Conservation (phyloP, 2,329 filamentous ascomycete species). For the Penicillium sp. region DNA sequence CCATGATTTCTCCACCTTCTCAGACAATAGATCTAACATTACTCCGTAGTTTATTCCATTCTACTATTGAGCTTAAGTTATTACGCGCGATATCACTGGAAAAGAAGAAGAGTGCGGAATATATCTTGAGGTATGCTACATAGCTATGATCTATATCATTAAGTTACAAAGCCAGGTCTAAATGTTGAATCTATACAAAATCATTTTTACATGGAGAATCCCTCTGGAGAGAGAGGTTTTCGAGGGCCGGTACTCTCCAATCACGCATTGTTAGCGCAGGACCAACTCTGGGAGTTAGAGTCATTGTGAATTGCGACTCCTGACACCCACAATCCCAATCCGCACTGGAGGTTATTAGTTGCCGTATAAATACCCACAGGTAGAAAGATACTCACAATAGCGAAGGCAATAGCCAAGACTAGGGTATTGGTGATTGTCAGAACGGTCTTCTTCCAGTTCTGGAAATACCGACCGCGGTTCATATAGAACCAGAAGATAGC, state of each 20-base stretch:
- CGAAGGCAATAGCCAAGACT: conserved; percentile 22
- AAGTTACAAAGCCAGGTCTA: neutral
- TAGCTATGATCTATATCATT: neutral
- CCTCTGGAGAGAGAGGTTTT: neutral
- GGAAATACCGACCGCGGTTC: conserved; percentile 34
- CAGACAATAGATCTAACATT: no score
- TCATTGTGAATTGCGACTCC: conserved; percentile 30
- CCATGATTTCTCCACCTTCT: no score
- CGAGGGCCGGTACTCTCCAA: neutral
- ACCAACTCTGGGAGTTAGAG: conserved; percentile 23
- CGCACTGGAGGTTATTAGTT: conserved; percentile 23
- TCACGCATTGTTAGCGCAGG: conserved; percentile 28
- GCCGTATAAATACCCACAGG: neutral
- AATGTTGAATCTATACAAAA: neutral
- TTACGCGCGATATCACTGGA: neutral
- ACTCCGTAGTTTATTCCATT: no score
- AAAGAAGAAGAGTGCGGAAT: neutral
- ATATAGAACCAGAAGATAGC: conserved; percentile 39
- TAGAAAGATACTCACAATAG: conserved; percentile 21
- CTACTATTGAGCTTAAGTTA: neutral
- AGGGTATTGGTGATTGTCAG: conserved; percentile 28
- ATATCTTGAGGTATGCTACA: neutral
- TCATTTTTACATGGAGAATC: neutral
- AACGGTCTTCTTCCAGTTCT: conserved; percentile 29
- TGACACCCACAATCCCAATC: conserved; percentile 29